A percentile compares a stretch with the other conserved stretches of the same genome.
Conservation (phyloP, 495 filamentous ascomycete species). For the Endocarpon pusillum region DNA sequence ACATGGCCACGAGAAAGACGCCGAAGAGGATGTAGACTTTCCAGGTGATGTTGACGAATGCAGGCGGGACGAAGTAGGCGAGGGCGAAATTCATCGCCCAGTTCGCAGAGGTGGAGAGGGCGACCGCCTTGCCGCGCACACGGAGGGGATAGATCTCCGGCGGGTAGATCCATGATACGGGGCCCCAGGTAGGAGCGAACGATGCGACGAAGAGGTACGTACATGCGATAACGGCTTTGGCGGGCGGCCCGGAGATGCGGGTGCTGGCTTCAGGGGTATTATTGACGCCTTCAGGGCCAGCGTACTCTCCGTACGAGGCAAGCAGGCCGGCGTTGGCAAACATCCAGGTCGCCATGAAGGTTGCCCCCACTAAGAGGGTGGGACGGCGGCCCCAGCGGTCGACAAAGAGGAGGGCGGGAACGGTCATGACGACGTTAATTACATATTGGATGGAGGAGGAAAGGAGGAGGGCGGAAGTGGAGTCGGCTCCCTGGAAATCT, state of each 20-base stretch:
- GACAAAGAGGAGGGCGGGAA: constrained; percentile 37
- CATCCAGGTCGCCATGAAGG: constrained; percentile 51
- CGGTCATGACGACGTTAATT: constrained; percentile 36
- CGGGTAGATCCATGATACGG: constrained; percentile 50
- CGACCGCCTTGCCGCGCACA: constrained; percentile 49
- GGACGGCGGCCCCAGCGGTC: constrained; percentile 48
- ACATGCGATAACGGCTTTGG: constrained; percentile 42
- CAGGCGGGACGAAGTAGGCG: constrained; percentile 59
- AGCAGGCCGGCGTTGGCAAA: constrained; percentile 55
- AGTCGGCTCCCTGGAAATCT: too few species aligned
- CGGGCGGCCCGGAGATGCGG: constrained; percentile 21
- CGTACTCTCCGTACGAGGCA: constrained; percentile 30
- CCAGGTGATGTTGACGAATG: constrained; percentile 61
- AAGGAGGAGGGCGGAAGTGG: constrained; percentile 42
- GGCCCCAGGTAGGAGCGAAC: constrained; percentile 43
- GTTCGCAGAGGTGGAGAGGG: constrained; percentile 53
- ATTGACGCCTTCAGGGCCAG: constrained; percentile 30
- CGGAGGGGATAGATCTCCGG: constrained; percentile 51
- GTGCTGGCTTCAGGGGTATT: constrained; percentile 21
- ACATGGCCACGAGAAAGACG: constrained; percentile 55
- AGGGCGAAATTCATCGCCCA: constrained; percentile 74
- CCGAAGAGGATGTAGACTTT: constrained; percentile 60
- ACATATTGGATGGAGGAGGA: constrained; percentile 60
- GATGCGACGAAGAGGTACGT: constrained; percentile 50
- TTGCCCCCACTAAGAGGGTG: constrained; percentile 47